A percentile compares a stretch with the other conserved stretches of the same genome.
These are phyloP conservation scores for Pleurotus tuoliensis DNA, from an alignment of 768 basidiomycete genomes.

Conservation along the genomic window DNA sequence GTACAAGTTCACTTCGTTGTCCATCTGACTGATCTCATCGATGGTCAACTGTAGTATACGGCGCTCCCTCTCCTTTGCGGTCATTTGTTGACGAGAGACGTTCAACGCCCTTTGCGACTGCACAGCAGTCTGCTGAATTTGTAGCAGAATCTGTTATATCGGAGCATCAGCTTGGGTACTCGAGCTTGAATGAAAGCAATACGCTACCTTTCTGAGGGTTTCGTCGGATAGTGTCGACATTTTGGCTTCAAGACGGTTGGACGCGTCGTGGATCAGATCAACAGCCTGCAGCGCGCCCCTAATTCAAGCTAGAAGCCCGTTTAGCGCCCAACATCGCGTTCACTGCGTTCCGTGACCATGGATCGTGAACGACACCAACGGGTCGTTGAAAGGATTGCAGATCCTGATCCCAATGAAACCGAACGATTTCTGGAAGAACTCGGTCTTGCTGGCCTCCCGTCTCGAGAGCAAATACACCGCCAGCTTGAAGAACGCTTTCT, in stretches of 20 bases:
- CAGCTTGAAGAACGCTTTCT: slow-evolving; percentile 77
- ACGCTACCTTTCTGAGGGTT: slow-evolving; percentile 71
- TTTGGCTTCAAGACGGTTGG: slow-evolving; percentile 11
- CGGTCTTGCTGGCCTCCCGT: slow-evolving; percentile 53
- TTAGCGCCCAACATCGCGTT: slow-evolving; percentile 1
- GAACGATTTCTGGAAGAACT: slow-evolving; percentile 47
- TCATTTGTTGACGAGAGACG: slow-evolving; percentile 68
- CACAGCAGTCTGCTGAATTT: slow-evolving; percentile 89
- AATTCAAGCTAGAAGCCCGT: background rate
- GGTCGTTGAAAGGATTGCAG: slow-evolving; percentile 44
- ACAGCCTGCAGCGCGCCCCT: background rate
- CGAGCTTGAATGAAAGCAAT: background rate
- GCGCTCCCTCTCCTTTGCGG: slow-evolving; percentile 83
- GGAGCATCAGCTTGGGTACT: background rate
- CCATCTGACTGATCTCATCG: slow-evolving; percentile 70
- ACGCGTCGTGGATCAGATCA: slow-evolving; percentile 4
- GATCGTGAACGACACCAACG: slow-evolving; percentile 25
- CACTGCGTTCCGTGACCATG: slow-evolving; percentile 19
- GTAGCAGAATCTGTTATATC: slow-evolving; percentile 69
- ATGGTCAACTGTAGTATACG: slow-evolving; percentile 88
- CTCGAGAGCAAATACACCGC: slow-evolving; percentile 53
- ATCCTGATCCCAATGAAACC: slow-evolving; percentile 38
- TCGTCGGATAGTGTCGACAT: slow-evolving; percentile 74
- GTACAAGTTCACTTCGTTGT: slow-evolving; percentile 78
- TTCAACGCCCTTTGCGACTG: slow-evolving; percentile 79